These are phyloP conservation scores for Penicillium waksmanii DNA, from an alignment of 495 filamentous ascomycete genomes.

Conservation along the genomic window DNA sequence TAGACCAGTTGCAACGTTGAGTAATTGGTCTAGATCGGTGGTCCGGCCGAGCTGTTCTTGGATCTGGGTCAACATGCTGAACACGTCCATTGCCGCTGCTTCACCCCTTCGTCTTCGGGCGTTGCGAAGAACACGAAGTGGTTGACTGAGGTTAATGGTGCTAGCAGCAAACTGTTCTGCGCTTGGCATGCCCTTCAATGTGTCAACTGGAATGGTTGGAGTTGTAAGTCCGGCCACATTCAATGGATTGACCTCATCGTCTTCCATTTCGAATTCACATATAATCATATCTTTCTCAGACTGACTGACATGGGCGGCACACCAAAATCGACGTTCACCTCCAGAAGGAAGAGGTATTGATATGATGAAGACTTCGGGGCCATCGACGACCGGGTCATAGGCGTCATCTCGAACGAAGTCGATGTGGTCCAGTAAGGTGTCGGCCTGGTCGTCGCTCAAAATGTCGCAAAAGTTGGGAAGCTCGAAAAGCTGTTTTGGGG, in stretches of 20 bases:
- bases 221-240: constrained; percentile 57
- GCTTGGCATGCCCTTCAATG: constrained; percentile 68
- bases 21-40: constrained; percentile 58
- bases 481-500: constrained; percentile 75
- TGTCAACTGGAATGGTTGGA: constrained; percentile 70
- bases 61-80: constrained; percentile 75
- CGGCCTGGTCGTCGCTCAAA: constrained; percentile 77
- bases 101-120: constrained; percentile 79
- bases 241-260: constrained; percentile 75
- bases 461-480: constrained; percentile 79
- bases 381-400: constrained; percentile 67
- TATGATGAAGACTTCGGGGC: constrained; percentile 85
- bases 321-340: constrained; percentile 75
- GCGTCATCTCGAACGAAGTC: constrained; percentile 83
- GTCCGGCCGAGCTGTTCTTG: constrained; percentile 59
- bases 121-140: constrained; percentile 77
- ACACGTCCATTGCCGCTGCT: constrained; percentile 89
- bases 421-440: constrained; percentile 81
- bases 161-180: constrained; percentile 68
- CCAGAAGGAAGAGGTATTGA: constrained; percentile 60
- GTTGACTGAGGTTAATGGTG: constrained; percentile 73
- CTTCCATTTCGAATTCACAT: constrained; percentile 90
- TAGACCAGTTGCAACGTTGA: constrained; percentile 42
- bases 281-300: constrained; percentile 72
- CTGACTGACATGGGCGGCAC: constrained; percentile 77